These are phyloP conservation scores for Hyaloscypha hepaticicola DNA, from an alignment of 495 filamentous ascomycete genomes.

Conservation along the genomic window DNA sequence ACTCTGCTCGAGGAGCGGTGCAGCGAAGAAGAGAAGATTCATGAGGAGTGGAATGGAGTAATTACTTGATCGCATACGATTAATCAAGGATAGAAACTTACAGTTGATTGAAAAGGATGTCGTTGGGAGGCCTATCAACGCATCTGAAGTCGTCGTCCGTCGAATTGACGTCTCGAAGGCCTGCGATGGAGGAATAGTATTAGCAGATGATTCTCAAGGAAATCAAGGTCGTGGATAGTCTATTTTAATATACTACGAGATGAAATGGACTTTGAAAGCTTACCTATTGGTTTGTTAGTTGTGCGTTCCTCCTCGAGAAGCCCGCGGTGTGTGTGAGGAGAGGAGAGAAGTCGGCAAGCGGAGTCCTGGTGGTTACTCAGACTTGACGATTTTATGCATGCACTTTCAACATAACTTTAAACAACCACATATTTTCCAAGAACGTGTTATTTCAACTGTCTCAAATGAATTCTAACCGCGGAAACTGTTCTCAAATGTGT, in stretches of 20 bases:
- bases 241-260: constrained; percentile 7
- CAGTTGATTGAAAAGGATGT: constrained; percentile 28
- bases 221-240: constrained; percentile 5
- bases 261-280: constrained; percentile 15
- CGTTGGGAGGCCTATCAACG: constrained; percentile 31
- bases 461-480: constrained; percentile 15
- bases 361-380: constrained; percentile 25
- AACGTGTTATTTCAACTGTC: constrained; percentile 20
- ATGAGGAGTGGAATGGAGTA: constrained; percentile 6
- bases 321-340: constrained; percentile 25
- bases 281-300: constrained; percentile 26
- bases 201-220: constrained; percentile 13
- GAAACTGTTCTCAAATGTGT: neutral
- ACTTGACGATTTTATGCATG: constrained; percentile 30
- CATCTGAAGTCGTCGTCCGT: constrained; percentile 27
- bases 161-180: constrained; percentile 24
- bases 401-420: constrained; percentile 29
- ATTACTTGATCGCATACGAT: constrained; percentile 31
- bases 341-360: constrained; percentile 29
- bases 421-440: constrained; percentile 25
- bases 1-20: constrained; percentile 4
- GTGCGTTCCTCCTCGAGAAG: constrained; percentile 23
- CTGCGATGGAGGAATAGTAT: constrained; percentile 23
- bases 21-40: constrained; percentile 10
- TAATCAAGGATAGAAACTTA: constrained; percentile 26